Evolutionary conservation across 1,139 yeast genomes (phyloP).

Genomic region (Hansenula sp.): DNA sequence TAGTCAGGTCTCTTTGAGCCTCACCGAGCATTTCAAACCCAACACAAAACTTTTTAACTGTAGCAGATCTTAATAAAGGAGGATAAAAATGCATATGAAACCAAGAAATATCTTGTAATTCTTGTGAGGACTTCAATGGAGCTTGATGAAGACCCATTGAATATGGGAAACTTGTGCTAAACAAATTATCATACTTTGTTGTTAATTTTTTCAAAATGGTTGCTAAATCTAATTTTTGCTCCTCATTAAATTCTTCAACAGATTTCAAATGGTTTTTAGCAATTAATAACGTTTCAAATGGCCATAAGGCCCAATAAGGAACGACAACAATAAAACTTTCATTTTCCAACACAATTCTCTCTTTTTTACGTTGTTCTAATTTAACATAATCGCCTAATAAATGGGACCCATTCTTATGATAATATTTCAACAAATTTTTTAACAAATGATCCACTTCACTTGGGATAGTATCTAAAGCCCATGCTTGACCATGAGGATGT

Average conservation of each 20-base stretch:
- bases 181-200: conserved; percentile 67
- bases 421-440: conserved; percentile 45
- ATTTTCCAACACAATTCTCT: conserved; percentile 55
- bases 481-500: conserved; percentile 79
- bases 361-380: conserved; percentile 47
- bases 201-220: conserved; percentile 51
- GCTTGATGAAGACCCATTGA: conserved; percentile 83
- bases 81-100: conserved; percentile 80
- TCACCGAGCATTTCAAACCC: conserved; percentile 80
- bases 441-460: conserved; percentile 66
- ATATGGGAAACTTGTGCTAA: conserved; percentile 69
- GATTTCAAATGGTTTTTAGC: conserved; percentile 53
- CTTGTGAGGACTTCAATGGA: conserved; percentile 41
- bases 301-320: conserved; percentile 86
- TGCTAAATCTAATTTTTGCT: conserved; percentile 57
- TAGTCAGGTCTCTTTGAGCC: conserved; percentile 74
- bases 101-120: conserved; percentile 47
- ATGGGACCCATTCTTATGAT: conserved; percentile 40
- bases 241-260: conserved; percentile 43
- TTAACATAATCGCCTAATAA: conserved; percentile 64
- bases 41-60: conserved; percentile 72
- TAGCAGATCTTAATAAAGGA: conserved; percentile 69
- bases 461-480: conserved; percentile 69
- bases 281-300: conserved; percentile 66
- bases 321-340: conserved; percentile 68